Evolutionary conservation across 495 filamentous ascomycete genomes (phyloP).

Genomic region (Tuber calosporum): DNA sequence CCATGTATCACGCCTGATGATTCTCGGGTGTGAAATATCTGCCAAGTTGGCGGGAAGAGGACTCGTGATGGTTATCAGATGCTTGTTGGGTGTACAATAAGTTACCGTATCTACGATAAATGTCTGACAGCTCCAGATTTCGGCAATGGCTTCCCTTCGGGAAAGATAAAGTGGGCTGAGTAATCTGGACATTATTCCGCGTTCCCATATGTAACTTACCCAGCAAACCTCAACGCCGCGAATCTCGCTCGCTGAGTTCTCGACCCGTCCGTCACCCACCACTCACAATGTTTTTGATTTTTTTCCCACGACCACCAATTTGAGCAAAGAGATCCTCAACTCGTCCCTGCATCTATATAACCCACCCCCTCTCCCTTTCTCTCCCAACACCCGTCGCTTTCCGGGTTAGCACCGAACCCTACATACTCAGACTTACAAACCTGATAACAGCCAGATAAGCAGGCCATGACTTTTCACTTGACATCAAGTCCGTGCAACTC

Average conservation of each 20-base stretch:
- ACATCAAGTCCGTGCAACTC: background rate
- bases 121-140: background rate
- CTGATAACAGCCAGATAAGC: background rate
- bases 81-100: background rate
- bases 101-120: background rate
- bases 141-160: slow-evolving; percentile 3
- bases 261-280: background rate
- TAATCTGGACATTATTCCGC: slow-evolving; percentile 2
- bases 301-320: background rate
- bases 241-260: background rate
- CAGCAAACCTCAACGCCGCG: background rate
- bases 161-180: background rate
- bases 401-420: background rate
- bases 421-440: background rate
- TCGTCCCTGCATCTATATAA: slow-evolving; percentile 3
- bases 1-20: background rate
- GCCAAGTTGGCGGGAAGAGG: background rate
- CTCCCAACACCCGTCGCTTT: background rate
- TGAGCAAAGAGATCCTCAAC: background rate
- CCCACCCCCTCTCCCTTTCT: background rate
- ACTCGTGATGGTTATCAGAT: background rate
- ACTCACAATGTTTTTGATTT: background rate
- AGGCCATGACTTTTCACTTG: background rate
- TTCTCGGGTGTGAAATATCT: background rate
- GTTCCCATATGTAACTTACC: background rate